phyloP scores from a whole-genome alignment of 768 basidiomycete genomes.

The Pulveroboletus sp. region DNA sequence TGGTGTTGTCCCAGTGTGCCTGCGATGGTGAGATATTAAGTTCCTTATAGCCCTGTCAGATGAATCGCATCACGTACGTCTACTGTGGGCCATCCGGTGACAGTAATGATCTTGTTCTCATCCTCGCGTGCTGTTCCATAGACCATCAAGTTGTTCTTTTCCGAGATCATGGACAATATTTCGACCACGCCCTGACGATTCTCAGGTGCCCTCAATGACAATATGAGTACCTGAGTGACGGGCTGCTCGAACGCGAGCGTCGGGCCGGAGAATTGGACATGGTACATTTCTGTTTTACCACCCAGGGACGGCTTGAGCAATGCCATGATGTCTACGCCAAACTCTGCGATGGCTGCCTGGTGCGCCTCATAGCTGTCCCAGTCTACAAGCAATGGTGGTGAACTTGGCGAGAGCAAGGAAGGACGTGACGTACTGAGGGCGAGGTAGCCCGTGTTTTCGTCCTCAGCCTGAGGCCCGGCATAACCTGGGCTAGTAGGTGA shows the following conservation, averaged over 20 bases:
- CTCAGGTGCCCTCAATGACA: no score
- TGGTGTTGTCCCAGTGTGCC: no score
- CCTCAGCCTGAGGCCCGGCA: slow-evolving; percentile 20
- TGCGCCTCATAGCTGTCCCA: slow-evolving; percentile 26
- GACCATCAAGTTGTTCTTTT: no score
- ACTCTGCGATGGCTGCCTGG: slow-evolving; percentile 3
- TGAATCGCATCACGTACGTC: no score
- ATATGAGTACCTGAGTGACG: no score
- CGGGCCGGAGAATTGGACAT: slow-evolving; percentile 18
- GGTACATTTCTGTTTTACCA: slow-evolving; percentile 11
- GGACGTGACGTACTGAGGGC: slow-evolving; percentile 14
- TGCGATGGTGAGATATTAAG: no score
- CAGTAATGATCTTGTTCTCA: no score
- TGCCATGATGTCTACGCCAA: slow-evolving; percentile 2
- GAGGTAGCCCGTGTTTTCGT: slow-evolving; percentile 6
- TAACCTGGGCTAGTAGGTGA: slow-evolving; percentile 12
- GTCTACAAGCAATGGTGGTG: slow-evolving; percentile 9
- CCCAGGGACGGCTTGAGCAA: slow-evolving; percentile 4
- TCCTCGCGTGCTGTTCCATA: no score
- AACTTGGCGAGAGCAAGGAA: background rate
- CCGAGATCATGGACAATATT: no score
- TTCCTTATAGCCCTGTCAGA: no score
- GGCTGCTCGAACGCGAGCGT: slow-evolving; percentile 9
- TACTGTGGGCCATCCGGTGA: no score
- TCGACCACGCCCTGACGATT: no score